These are phyloP conservation scores for Antitrichia curtipendula DNA, from an alignment of 225 moss, liverwort and hornwort genomes.

Conservation along the genomic window DNA sequence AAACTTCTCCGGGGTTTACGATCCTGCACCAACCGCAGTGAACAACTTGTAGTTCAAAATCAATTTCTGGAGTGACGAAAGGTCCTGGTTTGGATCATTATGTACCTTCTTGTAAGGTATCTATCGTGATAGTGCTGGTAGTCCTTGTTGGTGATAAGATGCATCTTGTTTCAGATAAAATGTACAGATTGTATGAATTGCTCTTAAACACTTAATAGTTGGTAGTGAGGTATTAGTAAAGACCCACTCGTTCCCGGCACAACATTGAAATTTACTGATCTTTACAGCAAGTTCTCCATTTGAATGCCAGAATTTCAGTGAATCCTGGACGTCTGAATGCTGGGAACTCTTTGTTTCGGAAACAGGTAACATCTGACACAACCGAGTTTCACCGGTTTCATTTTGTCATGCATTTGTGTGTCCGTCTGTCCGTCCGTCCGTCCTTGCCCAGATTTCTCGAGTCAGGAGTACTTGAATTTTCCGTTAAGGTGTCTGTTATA, in stretches of 20 bases:
- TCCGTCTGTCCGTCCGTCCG: neutral
- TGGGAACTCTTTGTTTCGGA: neutral
- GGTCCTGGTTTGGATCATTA: neutral
- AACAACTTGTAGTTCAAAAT: neutral
- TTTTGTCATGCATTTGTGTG: neutral
- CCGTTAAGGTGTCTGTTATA: neutral
- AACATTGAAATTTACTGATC: neutral
- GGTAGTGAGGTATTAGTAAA: no score
- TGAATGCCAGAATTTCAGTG: neutral
- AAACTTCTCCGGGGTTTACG: neutral
- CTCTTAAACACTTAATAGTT: neutral
- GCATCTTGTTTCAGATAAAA: neutral
- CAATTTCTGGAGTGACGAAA: neutral
- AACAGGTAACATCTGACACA: neutral
- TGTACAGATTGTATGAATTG: neutral
- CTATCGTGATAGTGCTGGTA: neutral
- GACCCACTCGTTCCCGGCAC: neutral
- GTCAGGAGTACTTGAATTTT: neutral
- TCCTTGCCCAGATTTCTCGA: neutral
- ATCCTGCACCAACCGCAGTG: neutral
- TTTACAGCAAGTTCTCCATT: neutral
- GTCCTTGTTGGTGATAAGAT: neutral
- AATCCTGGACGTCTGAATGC: neutral
- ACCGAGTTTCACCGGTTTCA: neutral
- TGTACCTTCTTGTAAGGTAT: neutral